Evolutionary conservation across 352 stramenopile species (phyloP).

Genomic region (Globisporangium cylindrosporum): DNA sequence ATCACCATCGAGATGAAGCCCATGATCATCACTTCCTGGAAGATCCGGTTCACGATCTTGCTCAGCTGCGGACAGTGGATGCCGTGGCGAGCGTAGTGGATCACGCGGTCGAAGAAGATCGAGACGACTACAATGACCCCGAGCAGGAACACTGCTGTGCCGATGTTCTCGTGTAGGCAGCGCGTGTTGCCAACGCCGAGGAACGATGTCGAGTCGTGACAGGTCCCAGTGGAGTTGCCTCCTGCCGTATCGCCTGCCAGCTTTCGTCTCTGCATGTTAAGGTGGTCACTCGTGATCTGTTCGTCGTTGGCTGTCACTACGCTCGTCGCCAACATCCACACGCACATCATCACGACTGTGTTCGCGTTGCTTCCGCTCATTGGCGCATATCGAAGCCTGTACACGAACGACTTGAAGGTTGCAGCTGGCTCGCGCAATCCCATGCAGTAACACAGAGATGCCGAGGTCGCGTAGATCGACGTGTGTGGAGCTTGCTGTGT

Average conservation of each 20-base stretch:
- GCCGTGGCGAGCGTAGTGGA: conserved; percentile 41
- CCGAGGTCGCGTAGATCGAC: not conserved
- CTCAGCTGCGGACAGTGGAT: conserved; percentile 80
- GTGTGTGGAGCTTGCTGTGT: not conserved
- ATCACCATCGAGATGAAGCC: conserved; percentile 88
- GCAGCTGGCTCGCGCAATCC: not conserved
- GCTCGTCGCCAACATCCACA: not conserved
- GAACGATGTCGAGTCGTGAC: conserved; percentile 59
- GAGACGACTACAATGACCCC: conserved; percentile 76
- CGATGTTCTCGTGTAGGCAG: conserved; percentile 75
- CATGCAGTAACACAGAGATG: conserved; percentile 3
- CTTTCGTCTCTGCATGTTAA: not conserved
- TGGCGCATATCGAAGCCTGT: conserved; percentile 4
- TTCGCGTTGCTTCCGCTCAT: not conserved
- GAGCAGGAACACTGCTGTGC: conserved; percentile 71
- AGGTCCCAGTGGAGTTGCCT: conserved; percentile 17
- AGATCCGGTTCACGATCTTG: conserved; percentile 83
- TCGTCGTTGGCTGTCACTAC: not conserved
- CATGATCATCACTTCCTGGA: conserved; percentile 88
- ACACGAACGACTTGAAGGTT: not conserved
- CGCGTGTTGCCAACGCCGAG: conserved; percentile 76
- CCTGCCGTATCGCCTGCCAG: not conserved
- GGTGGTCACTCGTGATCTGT: not conserved
- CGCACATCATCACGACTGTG: not conserved
- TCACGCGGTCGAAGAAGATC: conserved; percentile 54